Evolutionary conservation across 208 protist genomes (phyloP).

Genomic region (Trypanosomatidae sp.): DNA sequence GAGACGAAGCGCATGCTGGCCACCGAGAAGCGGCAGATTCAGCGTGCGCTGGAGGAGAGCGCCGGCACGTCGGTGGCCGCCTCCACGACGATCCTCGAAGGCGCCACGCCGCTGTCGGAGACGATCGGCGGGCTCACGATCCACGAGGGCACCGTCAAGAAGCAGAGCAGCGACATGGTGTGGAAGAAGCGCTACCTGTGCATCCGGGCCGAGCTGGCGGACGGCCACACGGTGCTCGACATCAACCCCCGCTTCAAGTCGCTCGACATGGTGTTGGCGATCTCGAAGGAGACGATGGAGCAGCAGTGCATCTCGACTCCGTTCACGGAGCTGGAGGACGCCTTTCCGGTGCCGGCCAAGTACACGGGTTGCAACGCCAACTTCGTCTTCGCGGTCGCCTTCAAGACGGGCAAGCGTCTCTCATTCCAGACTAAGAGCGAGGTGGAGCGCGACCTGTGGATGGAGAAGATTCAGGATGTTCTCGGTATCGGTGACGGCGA

Average conservation of each 20-base stretch:
- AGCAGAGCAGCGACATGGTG: slow-evolving; percentile 77
- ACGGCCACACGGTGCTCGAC: slow-evolving; percentile 48
- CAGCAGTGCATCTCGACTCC: slow-evolving; percentile 78
- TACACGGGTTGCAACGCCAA: slow-evolving; percentile 73
- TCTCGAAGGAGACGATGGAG: slow-evolving; percentile 78
- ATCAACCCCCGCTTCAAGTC: slow-evolving; percentile 67
- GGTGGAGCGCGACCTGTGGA: slow-evolving; percentile 68
- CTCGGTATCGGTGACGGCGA: slow-evolving; percentile 75
- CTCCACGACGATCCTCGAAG: slow-evolving; percentile 67
- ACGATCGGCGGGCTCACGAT: slow-evolving; percentile 55
- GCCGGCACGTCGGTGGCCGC: slow-evolving; percentile 36
- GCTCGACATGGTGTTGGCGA: slow-evolving; percentile 64
- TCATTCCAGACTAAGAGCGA: slow-evolving; percentile 70
- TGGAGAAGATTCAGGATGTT: slow-evolving; percentile 83
- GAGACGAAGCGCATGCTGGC: slow-evolving; percentile 58
- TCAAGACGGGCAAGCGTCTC: slow-evolving; percentile 73
- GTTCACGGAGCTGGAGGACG: slow-evolving; percentile 75
- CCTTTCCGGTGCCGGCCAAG: slow-evolving; percentile 74
- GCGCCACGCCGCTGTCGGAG: slow-evolving; percentile 53
- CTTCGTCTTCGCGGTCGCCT: slow-evolving; percentile 76
- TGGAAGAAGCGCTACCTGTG: slow-evolving; percentile 82
- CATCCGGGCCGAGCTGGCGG: slow-evolving; percentile 62
- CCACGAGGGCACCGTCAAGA: slow-evolving; percentile 61
- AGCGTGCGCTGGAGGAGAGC: slow-evolving; percentile 60
- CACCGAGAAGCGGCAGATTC: slow-evolving; percentile 42